Conservation (phyloP, 306 rosid genomes). For the Cyclanthera cordifolia region DNA sequence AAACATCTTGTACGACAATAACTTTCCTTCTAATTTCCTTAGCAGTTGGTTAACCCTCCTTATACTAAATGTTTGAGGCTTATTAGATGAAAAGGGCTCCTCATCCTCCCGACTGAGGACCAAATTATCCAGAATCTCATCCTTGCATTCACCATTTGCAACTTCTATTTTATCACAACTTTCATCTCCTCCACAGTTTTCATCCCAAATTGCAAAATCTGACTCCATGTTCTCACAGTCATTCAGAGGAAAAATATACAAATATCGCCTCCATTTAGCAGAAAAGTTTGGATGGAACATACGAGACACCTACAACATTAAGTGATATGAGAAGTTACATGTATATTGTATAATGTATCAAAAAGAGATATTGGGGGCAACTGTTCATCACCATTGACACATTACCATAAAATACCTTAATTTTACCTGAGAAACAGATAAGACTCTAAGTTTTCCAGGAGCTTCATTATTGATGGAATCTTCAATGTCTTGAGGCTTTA, state of each 20-base stretch:
- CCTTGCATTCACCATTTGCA: slow-evolving; percentile 10
- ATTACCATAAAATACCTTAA: slow-evolving; percentile 15
- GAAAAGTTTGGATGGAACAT: slow-evolving; percentile 85
- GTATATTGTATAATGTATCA: neutral
- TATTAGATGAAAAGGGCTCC: slow-evolving; percentile 29
- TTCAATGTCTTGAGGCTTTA: slow-evolving; percentile 50
- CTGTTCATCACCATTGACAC: neutral
- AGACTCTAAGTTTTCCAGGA: slow-evolving; percentile 57
- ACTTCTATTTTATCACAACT: slow-evolving; percentile 16
- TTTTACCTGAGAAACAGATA: slow-evolving; percentile 62
- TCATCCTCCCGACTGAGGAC: slow-evolving; percentile 11
- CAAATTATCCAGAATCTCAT: slow-evolving; percentile 13
- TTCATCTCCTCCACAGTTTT: slow-evolving; percentile 19
- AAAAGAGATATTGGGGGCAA: neutral
- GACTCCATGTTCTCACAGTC: slow-evolving; percentile 31
- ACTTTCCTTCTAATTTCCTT: slow-evolving; percentile 62
- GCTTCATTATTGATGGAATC: slow-evolving; percentile 59
- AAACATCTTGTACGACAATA: slow-evolving; percentile 82
- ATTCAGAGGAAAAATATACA: slow-evolving; percentile 68
- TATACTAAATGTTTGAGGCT: slow-evolving; percentile 44
- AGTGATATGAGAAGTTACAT: neutral
- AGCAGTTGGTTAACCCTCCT: slow-evolving; percentile 59
- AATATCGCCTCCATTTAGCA: slow-evolving; percentile 90
- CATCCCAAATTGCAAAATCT: slow-evolving; percentile 26
- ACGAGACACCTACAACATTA: slow-evolving; percentile 63